Conservation (phyloP, 495 filamentous ascomycete genomes). For the Evernia prunastri region DNA sequence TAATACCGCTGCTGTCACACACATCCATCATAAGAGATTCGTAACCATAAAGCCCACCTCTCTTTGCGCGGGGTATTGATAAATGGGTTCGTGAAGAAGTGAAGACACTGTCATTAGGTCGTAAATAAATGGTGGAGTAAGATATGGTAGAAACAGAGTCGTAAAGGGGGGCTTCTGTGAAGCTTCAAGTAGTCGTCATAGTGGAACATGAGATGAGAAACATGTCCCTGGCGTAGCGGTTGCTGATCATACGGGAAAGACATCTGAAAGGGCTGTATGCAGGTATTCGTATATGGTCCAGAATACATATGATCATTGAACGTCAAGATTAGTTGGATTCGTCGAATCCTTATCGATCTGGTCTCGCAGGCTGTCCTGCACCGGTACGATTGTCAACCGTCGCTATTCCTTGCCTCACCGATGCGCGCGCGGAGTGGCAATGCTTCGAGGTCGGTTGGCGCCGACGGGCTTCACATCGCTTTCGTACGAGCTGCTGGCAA, state of each 20-base stretch:
- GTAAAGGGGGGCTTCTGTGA: slow-evolving; percentile 1
- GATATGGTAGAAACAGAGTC: slow-evolving; percentile 20
- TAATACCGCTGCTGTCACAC: slow-evolving; percentile 21
- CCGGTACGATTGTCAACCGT: not conserved
- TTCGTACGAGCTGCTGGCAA: slow-evolving; percentile 36
- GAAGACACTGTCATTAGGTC: slow-evolving; percentile 23
- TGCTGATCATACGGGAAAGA: slow-evolving; percentile 5
- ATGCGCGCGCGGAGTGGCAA: slow-evolving; percentile 20
- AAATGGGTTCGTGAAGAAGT: slow-evolving; percentile 15
- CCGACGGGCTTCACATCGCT: slow-evolving; percentile 23
- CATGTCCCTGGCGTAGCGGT: not conserved
- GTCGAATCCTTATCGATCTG: not conserved
- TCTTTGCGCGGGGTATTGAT: slow-evolving; percentile 3
- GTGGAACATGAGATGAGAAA: not conserved
- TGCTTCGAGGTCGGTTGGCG: slow-evolving; percentile 22
- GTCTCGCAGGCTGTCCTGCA: not conserved
- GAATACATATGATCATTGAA: not conserved
- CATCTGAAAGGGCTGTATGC: slow-evolving; percentile 7
- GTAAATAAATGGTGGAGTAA: slow-evolving; percentile 19
- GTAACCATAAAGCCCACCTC: slow-evolving; percentile 20
- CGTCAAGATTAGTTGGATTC: not conserved
- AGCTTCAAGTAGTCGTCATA: slow-evolving; percentile 6
- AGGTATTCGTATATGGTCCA: slow-evolving; percentile 8
- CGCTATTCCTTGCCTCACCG: slow-evolving; percentile 13
- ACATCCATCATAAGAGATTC: slow-evolving; percentile 23